Percentiles rank a stretch among this genome's conserved stretches.
These are phyloP conservation scores for Ocimum tenuiflorum DNA, from an alignment of 257 asterid species.

Conservation along the genomic window DNA sequence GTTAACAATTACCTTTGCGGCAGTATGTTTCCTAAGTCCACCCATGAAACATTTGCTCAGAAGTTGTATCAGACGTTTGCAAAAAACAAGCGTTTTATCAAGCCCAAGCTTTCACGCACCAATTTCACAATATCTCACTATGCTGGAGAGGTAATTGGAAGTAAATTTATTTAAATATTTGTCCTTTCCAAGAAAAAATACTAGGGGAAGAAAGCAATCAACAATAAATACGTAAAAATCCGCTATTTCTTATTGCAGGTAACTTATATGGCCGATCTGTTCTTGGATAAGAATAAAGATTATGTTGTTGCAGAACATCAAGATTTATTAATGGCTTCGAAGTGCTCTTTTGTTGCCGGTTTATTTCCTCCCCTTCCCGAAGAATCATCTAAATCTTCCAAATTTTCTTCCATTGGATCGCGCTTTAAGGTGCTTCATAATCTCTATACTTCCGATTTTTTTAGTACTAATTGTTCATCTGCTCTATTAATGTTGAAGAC, in stretches of 20 bases:
- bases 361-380: conserved; percentile 79
- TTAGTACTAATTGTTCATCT: background rate
- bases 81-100: conserved; percentile 75
- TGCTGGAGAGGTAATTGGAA: conserved; percentile 75
- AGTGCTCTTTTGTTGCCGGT: conserved; percentile 70
- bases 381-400: conserved; percentile 80
- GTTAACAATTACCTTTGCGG: conserved; percentile 21
- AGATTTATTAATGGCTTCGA: conserved; percentile 72
- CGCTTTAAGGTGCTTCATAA: conserved; percentile 62
- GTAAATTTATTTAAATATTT: conserved; percentile 3
- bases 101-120: conserved; percentile 90
- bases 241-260: conserved; percentile 42
- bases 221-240: background rate
- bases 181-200: background rate
- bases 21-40: conserved; percentile 91
- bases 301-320: conserved; percentile 94
- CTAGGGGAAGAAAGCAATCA: background rate
- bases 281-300: conserved; percentile 88
- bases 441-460: conserved; percentile 3
- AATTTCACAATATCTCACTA: conserved; percentile 78
- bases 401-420: conserved; percentile 89
- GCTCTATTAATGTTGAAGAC: background rate
- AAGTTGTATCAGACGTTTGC: conserved; percentile 76
- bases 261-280: conserved; percentile 69
- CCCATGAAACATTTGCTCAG: conserved; percentile 91